Percentiles rank a stretch among this genome's conserved stretches.
phyloP scores from a whole-genome alignment of 1,284 basidiomycete genomes.

The Ustilago shanxiensis region DNA sequence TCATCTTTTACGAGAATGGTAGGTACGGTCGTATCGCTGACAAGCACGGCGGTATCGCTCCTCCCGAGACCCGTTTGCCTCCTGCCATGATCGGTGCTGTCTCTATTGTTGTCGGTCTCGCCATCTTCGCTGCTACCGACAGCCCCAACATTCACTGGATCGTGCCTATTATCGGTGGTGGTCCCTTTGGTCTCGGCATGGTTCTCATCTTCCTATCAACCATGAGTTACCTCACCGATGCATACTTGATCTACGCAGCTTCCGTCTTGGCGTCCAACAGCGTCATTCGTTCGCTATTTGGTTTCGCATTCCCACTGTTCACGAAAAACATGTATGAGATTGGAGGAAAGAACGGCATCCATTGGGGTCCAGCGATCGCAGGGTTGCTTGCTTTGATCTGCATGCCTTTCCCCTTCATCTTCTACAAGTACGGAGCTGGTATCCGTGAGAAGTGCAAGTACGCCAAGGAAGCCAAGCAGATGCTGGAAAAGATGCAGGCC shows the following conservation, averaged over 20 bases:
- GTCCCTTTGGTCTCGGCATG: constrained; percentile 57
- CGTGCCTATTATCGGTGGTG: constrained; percentile 53
- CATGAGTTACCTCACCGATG: constrained; percentile 73
- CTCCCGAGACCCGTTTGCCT: constrained; percentile 61
- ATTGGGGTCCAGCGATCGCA: constrained; percentile 81
- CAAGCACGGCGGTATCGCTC: constrained; percentile 59
- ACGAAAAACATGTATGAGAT: constrained; percentile 73
- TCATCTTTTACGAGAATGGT: constrained; percentile 62
- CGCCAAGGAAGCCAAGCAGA: constrained; percentile 38
- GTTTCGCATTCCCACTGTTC: constrained; percentile 74
- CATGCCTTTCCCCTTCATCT: constrained; percentile 77
- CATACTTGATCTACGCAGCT: constrained; percentile 73
- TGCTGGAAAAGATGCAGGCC: constrained; percentile 44
- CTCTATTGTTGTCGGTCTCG: constrained; percentile 71
- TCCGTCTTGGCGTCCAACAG: constrained; percentile 77
- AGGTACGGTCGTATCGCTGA: constrained; percentile 50
- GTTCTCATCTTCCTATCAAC: constrained; percentile 75
- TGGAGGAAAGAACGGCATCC: constrained; percentile 75
- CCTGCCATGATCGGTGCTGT: constrained; percentile 67
- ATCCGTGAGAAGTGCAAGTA: constrained; percentile 72
- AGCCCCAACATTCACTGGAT: constrained; percentile 68
- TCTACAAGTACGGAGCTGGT: constrained; percentile 72
- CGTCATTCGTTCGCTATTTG: constrained; percentile 77
- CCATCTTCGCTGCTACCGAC: constrained; percentile 67
- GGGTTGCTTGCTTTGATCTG: constrained; percentile 79